Evolutionary conservation across 768 basidiomycete genomes (phyloP).

Genomic region (Amanita inopinata): DNA sequence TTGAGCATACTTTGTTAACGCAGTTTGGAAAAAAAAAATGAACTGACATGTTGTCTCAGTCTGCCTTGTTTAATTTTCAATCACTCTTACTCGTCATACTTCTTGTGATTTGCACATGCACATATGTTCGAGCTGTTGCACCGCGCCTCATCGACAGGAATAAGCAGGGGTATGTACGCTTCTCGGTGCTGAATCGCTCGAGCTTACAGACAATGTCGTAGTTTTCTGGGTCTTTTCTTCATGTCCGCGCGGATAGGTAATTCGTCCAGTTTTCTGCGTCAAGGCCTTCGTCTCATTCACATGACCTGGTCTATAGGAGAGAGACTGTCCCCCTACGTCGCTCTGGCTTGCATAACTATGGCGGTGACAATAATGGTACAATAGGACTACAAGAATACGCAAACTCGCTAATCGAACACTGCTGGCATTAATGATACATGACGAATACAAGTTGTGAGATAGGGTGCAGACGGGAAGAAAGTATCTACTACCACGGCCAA

Average conservation of each 20-base stretch:
- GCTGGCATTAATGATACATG: too few relatives aligned
- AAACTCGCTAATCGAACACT: slow-evolving; percentile 12
- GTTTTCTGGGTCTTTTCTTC: slow-evolving; percentile 88
- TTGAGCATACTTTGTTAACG: not conserved
- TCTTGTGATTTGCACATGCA: slow-evolving; percentile 93
- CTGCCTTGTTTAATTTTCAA: slow-evolving; percentile 97
- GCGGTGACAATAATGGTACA: slow-evolving; percentile 56
- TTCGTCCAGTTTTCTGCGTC: slow-evolving; percentile 14
- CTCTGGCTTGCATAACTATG: slow-evolving; percentile 89
- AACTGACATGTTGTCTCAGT: slow-evolving; percentile 25
- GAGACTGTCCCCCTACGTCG: slow-evolving; percentile 91
- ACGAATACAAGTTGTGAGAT: too few relatives aligned
- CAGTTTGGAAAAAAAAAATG: not conserved
- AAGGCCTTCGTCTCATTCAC: not conserved
- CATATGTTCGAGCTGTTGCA: slow-evolving; percentile 85
- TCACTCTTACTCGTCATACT: slow-evolving; percentile 90
- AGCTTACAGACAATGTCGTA: slow-evolving; percentile 19
- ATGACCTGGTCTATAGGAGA: slow-evolving; percentile 50
- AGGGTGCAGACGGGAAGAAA: too few relatives aligned
- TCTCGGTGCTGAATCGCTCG: not conserved
- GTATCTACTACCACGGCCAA: too few relatives aligned
- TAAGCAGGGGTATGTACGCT: slow-evolving; percentile 73
- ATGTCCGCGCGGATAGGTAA: slow-evolving; percentile 93
- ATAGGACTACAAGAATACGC: slow-evolving; percentile 22
- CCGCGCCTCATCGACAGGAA: slow-evolving; percentile 89